phyloP scores from a whole-genome alignment of 73 alveolate genomes.

The Paramecium bursaria region DNA sequence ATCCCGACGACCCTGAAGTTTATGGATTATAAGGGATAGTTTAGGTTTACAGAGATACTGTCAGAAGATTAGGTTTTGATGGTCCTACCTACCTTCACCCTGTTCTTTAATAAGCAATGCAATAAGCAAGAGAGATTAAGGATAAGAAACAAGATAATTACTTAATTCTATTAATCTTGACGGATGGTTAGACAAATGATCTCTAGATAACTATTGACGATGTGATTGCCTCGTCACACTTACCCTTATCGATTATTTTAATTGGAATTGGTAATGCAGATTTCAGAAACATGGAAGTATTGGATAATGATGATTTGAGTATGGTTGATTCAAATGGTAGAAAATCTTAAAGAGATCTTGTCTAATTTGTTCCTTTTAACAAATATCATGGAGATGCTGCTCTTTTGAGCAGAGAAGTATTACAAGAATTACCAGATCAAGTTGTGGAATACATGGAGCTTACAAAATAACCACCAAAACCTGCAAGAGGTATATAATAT shows the following conservation, averaged over 20 bases:
- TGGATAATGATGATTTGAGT: conserved; percentile 91
- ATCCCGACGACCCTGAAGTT: conserved; percentile 48
- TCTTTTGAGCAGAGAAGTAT: conserved; percentile 77
- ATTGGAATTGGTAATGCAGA: conserved; percentile 90
- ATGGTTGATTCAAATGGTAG: conserved; percentile 69
- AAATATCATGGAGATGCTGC: conserved; percentile 74
- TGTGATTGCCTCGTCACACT: conserved; percentile 75
- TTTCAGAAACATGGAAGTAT: conserved; percentile 77
- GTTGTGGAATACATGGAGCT: conserved; percentile 61
- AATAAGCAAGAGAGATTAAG: conserved; percentile 62
- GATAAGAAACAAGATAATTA: conserved; percentile 67
- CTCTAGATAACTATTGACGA: conserved; percentile 80
- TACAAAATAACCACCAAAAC: neutral
- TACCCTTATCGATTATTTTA: conserved; percentile 87
- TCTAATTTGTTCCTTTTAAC: conserved; percentile 86
- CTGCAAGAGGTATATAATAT: neutral
- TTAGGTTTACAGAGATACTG: conserved; percentile 71
- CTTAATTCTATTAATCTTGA: conserved; percentile 85
- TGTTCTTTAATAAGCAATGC: conserved; percentile 70
- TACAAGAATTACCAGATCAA: conserved; percentile 84
- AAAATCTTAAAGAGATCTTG: conserved; percentile 82
- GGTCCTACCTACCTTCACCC: conserved; percentile 88
- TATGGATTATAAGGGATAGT: conserved; percentile 77
- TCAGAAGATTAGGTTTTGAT: conserved; percentile 67
- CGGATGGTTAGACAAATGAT: conserved; percentile 96